A percentile compares a stretch with the other conserved stretches of the same genome.
Conservation (phyloP, 176 grass and related monocot genomes). For the Pharus latifolius region DNA sequence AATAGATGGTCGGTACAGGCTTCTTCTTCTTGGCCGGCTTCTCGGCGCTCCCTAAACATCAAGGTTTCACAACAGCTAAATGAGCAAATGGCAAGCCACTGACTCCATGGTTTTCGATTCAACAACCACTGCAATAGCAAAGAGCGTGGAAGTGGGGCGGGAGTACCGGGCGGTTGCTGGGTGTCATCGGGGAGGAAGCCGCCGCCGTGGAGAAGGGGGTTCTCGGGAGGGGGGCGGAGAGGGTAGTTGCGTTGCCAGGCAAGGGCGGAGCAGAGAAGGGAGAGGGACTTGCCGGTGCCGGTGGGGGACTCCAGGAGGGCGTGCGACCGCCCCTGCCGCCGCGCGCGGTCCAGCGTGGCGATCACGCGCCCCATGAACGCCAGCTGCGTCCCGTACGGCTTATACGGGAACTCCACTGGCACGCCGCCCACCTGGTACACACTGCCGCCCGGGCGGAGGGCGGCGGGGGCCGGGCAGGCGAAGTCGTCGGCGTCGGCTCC, state of each 20-base stretch:
- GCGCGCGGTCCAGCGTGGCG: conserved; percentile 60
- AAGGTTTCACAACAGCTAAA: conserved; percentile 17
- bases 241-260: conserved; percentile 77
- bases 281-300: conserved; percentile 86
- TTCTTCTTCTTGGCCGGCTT: conserved; percentile 56
- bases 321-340: conserved; percentile 68
- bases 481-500: conserved; percentile 20
- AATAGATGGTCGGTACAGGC: conserved; percentile 54
- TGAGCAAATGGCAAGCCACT: conserved; percentile 7
- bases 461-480: conserved; percentile 1
- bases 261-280: conserved; percentile 90
- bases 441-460: conserved; percentile 5
- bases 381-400: conserved; percentile 86
- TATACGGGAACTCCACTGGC: conserved; percentile 86
- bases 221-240: conserved; percentile 16
- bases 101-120: background rate
- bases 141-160: background rate
- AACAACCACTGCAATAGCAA: background rate
- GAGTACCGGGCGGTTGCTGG: conserved; percentile 23
- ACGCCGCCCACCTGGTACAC: conserved; percentile 81
- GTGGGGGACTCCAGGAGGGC: conserved; percentile 95
- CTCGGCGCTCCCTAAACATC: conserved; percentile 16
- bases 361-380: conserved; percentile 98
- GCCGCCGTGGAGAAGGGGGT: conserved; percentile 65
- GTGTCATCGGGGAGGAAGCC: conserved; percentile 65